Base-by-base conservation (phyloP, 176 grass and related monocot species). In the Tillandsia leiboldiana region DNA sequence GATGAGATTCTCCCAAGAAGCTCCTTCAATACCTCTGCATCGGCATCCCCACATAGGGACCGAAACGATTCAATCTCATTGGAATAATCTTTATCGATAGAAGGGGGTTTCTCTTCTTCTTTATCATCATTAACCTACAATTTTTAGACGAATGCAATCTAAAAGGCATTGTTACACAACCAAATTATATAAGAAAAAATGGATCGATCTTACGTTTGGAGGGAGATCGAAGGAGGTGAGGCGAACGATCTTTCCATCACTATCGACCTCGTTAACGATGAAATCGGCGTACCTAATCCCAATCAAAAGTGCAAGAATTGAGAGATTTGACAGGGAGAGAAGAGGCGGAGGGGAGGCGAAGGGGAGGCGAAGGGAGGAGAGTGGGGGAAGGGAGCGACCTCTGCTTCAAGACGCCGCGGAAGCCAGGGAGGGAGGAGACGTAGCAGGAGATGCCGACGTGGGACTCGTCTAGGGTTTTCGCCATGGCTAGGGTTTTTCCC, bases 191-290 rank as follows among this genome's bases (percentile, higher is more conserved):
- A 58, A 58, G 0, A 58, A 58, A 18, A 58, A 18, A 1, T 14
- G 14, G 15, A 59, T 59, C n/a, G 1, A 59, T 59, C 54, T 0
- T 87, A 92, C 89, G 24, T 97, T 81, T 51, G 54, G 64, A 50
- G 94, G 94, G 62, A 90, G 86, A 71, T 97, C 86, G 78, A 97
- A 85, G 23, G 94, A 87, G 73, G 82, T 87, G 65, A 97, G 86
- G 13, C 66, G 86, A n/a, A 90, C 77, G 11, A 90, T 26, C 70
- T 88, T 70, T 71, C 82, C 89, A 47, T 86, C 86, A 51, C 75
- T 65, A 66, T 69, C 75, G 12, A 97, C 89, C 79, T 97, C 94
- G 54, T 92, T 82, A 42, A 97, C 94, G 42, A 92, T 92, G 88
- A 93, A 97, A 65, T 97, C 94, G 3, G 94, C 81, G 51, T 87